Evolutionary conservation across 2,329 filamentous ascomycete genomes (phyloP).

Genomic region (Sporothrix inflata): DNA sequence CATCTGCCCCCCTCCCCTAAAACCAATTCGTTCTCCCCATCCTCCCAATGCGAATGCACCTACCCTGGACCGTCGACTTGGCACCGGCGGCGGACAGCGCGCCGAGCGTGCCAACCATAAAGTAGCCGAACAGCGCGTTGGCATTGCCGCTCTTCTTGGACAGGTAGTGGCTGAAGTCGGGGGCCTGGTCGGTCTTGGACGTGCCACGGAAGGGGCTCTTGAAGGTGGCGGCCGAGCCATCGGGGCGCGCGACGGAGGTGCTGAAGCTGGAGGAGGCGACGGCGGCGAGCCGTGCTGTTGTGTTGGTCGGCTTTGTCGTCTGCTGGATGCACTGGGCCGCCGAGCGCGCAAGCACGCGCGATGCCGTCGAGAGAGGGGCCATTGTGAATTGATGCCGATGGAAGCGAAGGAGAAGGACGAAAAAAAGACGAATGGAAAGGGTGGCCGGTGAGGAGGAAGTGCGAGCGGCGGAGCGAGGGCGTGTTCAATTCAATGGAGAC

Average conservation of each 20-base stretch:
- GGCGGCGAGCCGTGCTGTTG: constrained; percentile 51
- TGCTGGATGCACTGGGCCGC: constrained; percentile 34
- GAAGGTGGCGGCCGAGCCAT: constrained; percentile 53
- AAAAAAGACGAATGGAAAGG: no score
- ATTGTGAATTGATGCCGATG: constrained; percentile 48
- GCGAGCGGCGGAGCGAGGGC: constrained; percentile 1
- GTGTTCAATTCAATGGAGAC: constrained; percentile 14
- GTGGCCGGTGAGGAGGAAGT: not conserved
- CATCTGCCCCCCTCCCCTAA: not conserved
- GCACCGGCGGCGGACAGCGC: constrained; percentile 89
- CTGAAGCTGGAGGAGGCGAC: constrained; percentile 49
- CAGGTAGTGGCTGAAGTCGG: constrained; percentile 87
- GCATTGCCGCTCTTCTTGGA: constrained; percentile 66
- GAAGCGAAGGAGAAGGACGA: not conserved
- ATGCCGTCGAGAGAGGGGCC: constrained; percentile 69
- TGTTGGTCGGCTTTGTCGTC: constrained; percentile 44
- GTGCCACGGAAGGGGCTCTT: constrained; percentile 67
- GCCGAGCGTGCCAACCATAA: constrained; percentile 97
- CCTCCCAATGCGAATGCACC: constrained; percentile 41
- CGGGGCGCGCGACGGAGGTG: constrained; percentile 50
- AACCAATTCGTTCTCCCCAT: not conserved
- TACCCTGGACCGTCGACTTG: constrained; percentile 98
- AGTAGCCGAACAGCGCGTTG: constrained; percentile 94
- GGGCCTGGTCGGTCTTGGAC: constrained; percentile 69
- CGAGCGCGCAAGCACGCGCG: constrained; percentile 69